Evolutionary conservation across 1,284 basidiomycete genomes (phyloP), one percentile per base, ranked within the genome.

Genomic region (Anthracocystis setariae): DNA sequence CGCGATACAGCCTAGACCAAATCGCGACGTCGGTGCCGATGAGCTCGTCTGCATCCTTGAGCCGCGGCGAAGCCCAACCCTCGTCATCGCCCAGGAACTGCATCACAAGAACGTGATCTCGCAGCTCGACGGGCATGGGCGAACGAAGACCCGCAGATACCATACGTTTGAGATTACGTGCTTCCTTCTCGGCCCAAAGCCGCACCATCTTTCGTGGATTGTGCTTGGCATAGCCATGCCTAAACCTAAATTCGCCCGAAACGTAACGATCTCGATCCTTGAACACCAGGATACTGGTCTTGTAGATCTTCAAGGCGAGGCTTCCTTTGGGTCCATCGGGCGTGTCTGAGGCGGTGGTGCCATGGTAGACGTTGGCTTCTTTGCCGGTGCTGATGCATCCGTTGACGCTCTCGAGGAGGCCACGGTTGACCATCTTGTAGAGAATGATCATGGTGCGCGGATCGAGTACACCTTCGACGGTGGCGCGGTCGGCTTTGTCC

Each of bases 141-240:
- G 92, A 92, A 25, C 88, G 87, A 46, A 99, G 88, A 0, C 92
- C 94, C 8, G 92, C 92, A 24, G 89, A 84, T 9, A 88, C 86
- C 45, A 99, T 85, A 10, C 96, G 88, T 79, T 91, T 91, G 67
- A 99, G 85, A 80, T 99, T 99, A 18, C 96, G 88, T 89, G 97
- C 91, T 84, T 99, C 96, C 85, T 99, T 99, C 84, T 98, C 96
- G 0, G 96, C 96, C 96, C 96, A 99, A 8, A 98, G 85, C 12
- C 93, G 88, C 17, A 99, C 95, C 95, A 99, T 98, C 85, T 99
- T 99, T 38, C 96, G 89, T 9, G 96, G 95, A 81, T 98, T 99
- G 73, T 89, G 89, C 49, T 90, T 90, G 72, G 90, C 90, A 83
- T 98, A 98, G 8, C 95, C 95, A 67, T 91, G 88, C 37, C 93